These are phyloP conservation scores for Chaetoceros tenuissimus DNA, from an alignment of 108 stramenopile species.

Conservation along the genomic window DNA sequence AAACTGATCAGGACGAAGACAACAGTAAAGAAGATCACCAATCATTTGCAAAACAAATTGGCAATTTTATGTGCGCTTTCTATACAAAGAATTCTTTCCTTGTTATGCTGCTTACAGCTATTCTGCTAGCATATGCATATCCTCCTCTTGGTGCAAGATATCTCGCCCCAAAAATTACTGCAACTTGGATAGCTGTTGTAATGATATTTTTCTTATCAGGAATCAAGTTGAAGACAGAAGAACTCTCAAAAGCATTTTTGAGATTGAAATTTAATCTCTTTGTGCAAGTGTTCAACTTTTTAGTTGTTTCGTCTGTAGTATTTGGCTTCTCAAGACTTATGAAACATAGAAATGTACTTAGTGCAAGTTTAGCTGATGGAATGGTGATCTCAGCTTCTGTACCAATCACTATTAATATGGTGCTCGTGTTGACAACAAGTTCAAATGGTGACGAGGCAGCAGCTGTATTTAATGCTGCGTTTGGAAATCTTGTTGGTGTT, in stretches of 20 bases:
- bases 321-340: conserved; percentile 53
- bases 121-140: conserved; percentile 67
- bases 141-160: conserved; percentile 74
- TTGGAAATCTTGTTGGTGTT: conserved; percentile 59
- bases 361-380: conserved; percentile 55
- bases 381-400: conserved; percentile 69
- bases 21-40: too few species aligned
- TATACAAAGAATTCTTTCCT: conserved; percentile 47
- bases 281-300: conserved; percentile 73
- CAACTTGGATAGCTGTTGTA: conserved; percentile 70
- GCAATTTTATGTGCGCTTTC: conserved; percentile 3
- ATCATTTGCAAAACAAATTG: too few species aligned
- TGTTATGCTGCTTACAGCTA: conserved; percentile 41
- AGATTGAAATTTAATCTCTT: conserved; percentile 58
- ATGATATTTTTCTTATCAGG: conserved; percentile 75
- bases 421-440: conserved; percentile 64
- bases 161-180: conserved; percentile 62
- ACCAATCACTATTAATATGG: conserved; percentile 81
- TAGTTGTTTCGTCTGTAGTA: conserved; percentile 44
- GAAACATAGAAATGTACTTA: conserved; percentile 22
- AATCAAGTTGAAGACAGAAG: conserved; percentile 69
- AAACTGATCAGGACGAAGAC: too few species aligned
- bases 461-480: conserved; percentile 68
- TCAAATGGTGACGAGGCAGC: conserved; percentile 76
- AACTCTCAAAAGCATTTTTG: conserved; percentile 69